Base-by-base conservation (phyloP, 257 asterid genomes). In the Fraxinus pennsylvanica region DNA sequence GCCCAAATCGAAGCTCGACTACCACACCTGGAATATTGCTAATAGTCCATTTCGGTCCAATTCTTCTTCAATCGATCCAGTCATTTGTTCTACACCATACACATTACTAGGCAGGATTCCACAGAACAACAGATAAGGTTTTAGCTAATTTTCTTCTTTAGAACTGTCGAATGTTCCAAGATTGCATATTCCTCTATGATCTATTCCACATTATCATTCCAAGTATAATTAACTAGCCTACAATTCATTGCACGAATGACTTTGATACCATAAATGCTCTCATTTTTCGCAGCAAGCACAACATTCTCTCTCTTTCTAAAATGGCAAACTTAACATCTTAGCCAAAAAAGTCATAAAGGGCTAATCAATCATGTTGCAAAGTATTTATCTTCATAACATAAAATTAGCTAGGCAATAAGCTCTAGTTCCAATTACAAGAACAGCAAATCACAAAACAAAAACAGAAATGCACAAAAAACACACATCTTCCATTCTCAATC, bases 181-280 rank as follows among this genome's bases (percentile, higher is more conserved):
- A 15, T 39, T 19, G 79, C 59, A 52, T 41, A 68, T 54, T 54
- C 22, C 12, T 38, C 29, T 57, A 2, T 43, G 41, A 43, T 77
- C 76, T 15, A 75, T 45, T 71, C 10, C 63, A 76, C 19, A 61
- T 10, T 50, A 61, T 29, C 63, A 36, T 9, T 22, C 78, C 41
- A 36, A n/a, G 30, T 19, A 35, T 41, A 19, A 30, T 21, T n/a
- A 4, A 63, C 27, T 3, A 75, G 54, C 36, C 66, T 35, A 38
- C 32, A 14, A 73, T 25, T 54, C 69, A 29, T 71, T 29, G 27
- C 13, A 21, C 1, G 2, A 29, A 15, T 73, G 8, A 5, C 22
- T 41, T 54, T 0, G 65, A 54, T 5, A 1, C 27, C 10, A 54
- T 54, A 27, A 3, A 54, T 19, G 65, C 65, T 54, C 65, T 15